Percentiles rank a stretch among this genome's conserved stretches.
These are phyloP conservation scores for Geotrichum cucujoidarum DNA, from an alignment of 1,139 yeast genomes.

Conservation along the genomic window DNA sequence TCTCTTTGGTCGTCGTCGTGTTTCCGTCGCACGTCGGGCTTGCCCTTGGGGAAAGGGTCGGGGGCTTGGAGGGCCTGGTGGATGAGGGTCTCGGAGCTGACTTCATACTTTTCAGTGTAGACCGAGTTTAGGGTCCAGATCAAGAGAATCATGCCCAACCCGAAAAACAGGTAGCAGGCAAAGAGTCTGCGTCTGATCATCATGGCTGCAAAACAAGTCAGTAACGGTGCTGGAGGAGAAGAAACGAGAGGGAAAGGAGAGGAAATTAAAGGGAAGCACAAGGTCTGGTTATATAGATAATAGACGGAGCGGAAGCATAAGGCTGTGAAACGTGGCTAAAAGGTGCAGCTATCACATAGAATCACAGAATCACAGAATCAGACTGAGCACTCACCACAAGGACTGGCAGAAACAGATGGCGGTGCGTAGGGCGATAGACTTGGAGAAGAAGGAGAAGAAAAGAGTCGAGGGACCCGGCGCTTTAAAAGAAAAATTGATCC, in stretches of 20 bases:
- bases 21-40: slow-evolving; percentile 19
- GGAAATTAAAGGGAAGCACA: neutral
- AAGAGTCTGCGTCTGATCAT: slow-evolving; percentile 20
- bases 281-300: too few species aligned
- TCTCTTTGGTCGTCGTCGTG: slow-evolving; percentile 16
- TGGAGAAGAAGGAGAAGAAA: too few species aligned
- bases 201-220: neutral
- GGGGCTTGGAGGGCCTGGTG: slow-evolving; percentile 17
- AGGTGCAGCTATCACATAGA: too few species aligned
- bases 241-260: neutral
- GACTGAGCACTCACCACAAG: too few species aligned
- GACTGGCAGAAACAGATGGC: too few species aligned
- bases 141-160: slow-evolving; percentile 15
- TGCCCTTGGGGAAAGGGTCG: slow-evolving; percentile 21
- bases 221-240: neutral
- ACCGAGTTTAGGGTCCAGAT: slow-evolving; percentile 18
- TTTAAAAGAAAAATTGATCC: too few species aligned
- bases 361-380: too few species aligned
- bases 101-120: slow-evolving; percentile 17
- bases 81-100: slow-evolving; percentile 15
- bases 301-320: too few species aligned
- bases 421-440: too few species aligned
- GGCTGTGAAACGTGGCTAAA: too few species aligned
- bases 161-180: slow-evolving; percentile 18
- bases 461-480: too few species aligned